These are phyloP conservation scores for Begonia loranthoides DNA, from an alignment of 306 rosid genomes.

Conservation along the genomic window DNA sequence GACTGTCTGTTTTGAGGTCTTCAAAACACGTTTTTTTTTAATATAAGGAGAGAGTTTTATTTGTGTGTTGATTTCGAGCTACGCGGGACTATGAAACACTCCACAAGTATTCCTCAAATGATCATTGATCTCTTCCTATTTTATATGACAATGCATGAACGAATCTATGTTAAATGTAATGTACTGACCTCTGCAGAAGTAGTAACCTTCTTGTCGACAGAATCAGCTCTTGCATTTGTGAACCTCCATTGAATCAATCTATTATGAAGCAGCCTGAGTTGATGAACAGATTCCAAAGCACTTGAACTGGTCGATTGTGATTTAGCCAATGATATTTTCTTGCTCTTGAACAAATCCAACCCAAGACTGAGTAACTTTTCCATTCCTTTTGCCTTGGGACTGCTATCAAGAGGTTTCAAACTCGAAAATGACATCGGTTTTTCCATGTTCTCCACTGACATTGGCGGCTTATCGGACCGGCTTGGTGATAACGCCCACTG, in stretches of 20 bases:
- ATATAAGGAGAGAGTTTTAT: background rate
- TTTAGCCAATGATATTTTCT: conserved; percentile 18
- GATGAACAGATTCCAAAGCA: conserved; percentile 24
- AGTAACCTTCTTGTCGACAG: conserved; percentile 24
- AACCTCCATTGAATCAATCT: conserved; percentile 54
- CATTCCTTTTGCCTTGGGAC: conserved; percentile 29
- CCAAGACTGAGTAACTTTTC: conserved; percentile 57
- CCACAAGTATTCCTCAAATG: background rate
- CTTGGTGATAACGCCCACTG: conserved; percentile 87
- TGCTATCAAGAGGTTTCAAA: conserved; percentile 42
- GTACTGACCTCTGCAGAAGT: conserved; percentile 32
- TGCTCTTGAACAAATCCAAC: conserved; percentile 49
- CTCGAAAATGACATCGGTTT: conserved; percentile 35
- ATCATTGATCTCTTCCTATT: too few species aligned
- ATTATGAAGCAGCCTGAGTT: conserved; percentile 48
- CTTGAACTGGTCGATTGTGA: conserved; percentile 4
- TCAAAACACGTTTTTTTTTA: too few species aligned
- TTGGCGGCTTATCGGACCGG: conserved; percentile 31
- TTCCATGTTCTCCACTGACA: conserved; percentile 33
- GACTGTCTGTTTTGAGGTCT: background rate
- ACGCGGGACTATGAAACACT: background rate
- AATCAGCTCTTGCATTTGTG: conserved; percentile 47
- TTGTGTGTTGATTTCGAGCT: background rate
- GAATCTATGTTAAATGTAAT: background rate
- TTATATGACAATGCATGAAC: too few species aligned